Evolutionary conservation across 306 rosid genomes (phyloP).

Genomic region (Alnus rubra): DNA sequence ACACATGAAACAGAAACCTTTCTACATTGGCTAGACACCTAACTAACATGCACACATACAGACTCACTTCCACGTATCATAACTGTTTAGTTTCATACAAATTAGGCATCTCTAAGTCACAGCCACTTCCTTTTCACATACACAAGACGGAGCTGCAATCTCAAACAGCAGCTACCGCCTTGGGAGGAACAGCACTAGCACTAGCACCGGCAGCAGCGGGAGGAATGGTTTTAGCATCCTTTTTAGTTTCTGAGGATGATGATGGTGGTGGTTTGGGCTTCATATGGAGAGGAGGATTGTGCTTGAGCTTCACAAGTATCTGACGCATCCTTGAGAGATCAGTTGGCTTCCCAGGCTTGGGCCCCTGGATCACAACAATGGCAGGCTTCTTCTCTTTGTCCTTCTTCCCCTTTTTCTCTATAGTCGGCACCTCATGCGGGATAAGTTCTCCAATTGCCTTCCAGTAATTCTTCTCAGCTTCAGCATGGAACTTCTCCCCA

Average conservation of each 20-base stretch:
- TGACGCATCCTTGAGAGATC: constrained; percentile 72
- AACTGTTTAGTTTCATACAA: neutral
- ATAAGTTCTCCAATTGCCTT: constrained; percentile 54
- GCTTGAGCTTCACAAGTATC: constrained; percentile 56
- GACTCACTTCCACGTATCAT: neutral
- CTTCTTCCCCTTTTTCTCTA: constrained; percentile 59
- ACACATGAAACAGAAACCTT: neutral
- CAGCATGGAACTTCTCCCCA: constrained; percentile 41
- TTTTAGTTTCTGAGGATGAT: constrained; percentile 38
- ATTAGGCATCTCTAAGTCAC: constrained; percentile 5
- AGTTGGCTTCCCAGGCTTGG: constrained; percentile 74
- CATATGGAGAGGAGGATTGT: constrained; percentile 55
- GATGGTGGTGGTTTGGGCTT: constrained; percentile 43
- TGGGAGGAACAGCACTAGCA: constrained; percentile 26
- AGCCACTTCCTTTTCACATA: constrained; percentile 9
- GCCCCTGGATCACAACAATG: constrained; percentile 56
- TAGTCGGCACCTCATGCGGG: constrained; percentile 52
- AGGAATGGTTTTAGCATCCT: constrained; percentile 36
- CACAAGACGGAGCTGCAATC: neutral
- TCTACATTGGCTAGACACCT: constrained; percentile 1
- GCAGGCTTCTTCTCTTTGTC: constrained; percentile 57
- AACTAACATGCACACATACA: neutral
- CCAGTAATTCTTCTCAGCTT: constrained; percentile 44
- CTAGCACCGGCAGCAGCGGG: constrained; percentile 28
- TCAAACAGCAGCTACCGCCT: constrained; percentile 38